Evolutionary conservation across 2,329 filamentous ascomycete genomes (phyloP), one percentile per base, ranked within the genome.

Genomic region (Alternaria arborescens): DNA sequence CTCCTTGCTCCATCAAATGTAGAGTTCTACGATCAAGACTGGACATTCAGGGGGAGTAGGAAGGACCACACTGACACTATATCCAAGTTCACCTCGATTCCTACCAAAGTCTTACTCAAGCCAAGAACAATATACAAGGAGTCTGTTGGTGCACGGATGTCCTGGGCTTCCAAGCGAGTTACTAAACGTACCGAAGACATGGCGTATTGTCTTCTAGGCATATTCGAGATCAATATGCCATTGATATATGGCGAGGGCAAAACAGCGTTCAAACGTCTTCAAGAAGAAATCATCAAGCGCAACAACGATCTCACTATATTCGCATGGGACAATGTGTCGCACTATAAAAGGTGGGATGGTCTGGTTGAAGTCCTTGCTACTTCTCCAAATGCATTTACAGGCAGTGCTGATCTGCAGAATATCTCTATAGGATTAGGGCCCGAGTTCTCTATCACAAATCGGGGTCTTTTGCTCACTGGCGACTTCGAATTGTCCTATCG

Each of bases 211-310:
- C 64, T 78, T 3, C 55, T 78, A 3, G 76, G 76, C 1, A 61
- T 77, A 2, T 75, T 76, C 52, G 60, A 61, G 36, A 62, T 77
- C 7, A 68, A 69, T 26, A 74, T 78, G 67, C 66, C 72, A 4
- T 54, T 75, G 10, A 51, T 74, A 1, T 77, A 78, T 55, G 75
- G 75, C 7, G 75, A 75, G 64, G 73, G 73, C 4, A 8, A 60
- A 8, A 56, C 60, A 20, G 70, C 71, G 2, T 74, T 73, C 55
- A 18, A 10, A 2, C 51, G 71, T 10, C 60, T 74, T 4, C 65
- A 70, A 40, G 59, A 70, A 52, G 71, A 34, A 8, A 34, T 34
- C 1, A 34, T 34, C 14, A 30, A 30, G 11, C 28, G 28, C 28
- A 30, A 0, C 0, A 30, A 30, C 7, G 10, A 30, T 30, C 28